Conservation (phyloP, 1,139 yeast species). For the Diutina catenulata region DNA sequence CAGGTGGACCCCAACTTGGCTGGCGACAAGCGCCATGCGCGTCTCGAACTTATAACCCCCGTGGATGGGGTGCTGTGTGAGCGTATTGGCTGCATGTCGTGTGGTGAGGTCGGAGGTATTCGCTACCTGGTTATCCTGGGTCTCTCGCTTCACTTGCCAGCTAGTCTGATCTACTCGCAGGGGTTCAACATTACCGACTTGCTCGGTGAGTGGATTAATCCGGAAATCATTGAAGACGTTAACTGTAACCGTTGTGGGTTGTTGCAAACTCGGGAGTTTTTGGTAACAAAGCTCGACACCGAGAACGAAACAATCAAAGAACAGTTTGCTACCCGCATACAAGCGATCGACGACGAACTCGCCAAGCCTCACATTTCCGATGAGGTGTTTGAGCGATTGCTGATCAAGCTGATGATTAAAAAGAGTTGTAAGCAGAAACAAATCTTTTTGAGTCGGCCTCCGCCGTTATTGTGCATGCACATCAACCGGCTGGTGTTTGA, state of each 20-base stretch:
- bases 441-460: constrained; percentile 68
- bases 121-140: constrained; percentile 77
- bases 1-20: constrained; percentile 60
- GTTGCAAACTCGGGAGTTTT: constrained; percentile 42
- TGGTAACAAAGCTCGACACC: constrained; percentile 28
- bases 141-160: constrained; percentile 56
- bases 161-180: constrained; percentile 21
- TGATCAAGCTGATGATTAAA: constrained; percentile 63
- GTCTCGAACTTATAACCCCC: constrained; percentile 62
- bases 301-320: constrained; percentile 25
- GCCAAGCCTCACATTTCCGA: constrained; percentile 63
- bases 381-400: constrained; percentile 60
- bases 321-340: constrained; percentile 40
- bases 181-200: constrained; percentile 42
- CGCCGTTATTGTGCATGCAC: constrained; percentile 74
- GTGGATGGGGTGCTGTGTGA: constrained; percentile 84
- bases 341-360: constrained; percentile 47
- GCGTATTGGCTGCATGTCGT: constrained; percentile 75
- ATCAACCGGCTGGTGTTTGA: constrained; percentile 90
- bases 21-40: constrained; percentile 30
- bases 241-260: constrained; percentile 89
- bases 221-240: constrained; percentile 84
- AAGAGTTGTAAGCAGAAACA: constrained; percentile 79
- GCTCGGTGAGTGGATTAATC: constrained; percentile 60
- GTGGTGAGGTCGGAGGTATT: constrained; percentile 92